Percentiles rank a stretch among this genome's conserved stretches.
These are phyloP conservation scores for Hymenoscyphus scutula DNA, from an alignment of 2,329 filamentous ascomycete species.

Conservation along the genomic window DNA sequence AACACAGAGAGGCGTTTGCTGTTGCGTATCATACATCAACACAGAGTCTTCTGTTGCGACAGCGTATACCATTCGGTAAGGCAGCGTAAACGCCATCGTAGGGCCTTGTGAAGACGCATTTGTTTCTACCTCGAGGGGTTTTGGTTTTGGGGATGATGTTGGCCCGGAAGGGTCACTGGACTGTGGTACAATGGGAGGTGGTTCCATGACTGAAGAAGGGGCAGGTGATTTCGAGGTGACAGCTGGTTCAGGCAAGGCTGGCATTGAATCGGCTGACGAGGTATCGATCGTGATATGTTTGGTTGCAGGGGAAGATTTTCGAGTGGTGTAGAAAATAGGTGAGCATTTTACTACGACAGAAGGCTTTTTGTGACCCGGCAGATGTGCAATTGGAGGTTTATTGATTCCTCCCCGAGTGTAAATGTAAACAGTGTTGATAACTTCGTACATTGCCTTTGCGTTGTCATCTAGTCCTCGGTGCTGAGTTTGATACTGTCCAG, in stretches of 20 bases:
- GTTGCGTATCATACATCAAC: constrained; percentile 93
- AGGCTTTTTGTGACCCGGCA: constrained; percentile 96
- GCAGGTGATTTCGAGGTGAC: constrained; percentile 52
- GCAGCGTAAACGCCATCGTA: constrained; percentile 74
- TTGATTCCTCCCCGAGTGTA: constrained; percentile 96
- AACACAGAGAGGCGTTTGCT: constrained; percentile 87
- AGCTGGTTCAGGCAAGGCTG: constrained; percentile 78
- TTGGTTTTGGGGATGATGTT: constrained; percentile 47
- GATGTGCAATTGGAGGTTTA: constrained; percentile 89
- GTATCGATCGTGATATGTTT: constrained; percentile 95
- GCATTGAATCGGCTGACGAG: constrained; percentile 79
- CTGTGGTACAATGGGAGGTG: constrained; percentile 60
- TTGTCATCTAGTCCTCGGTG: constrained; percentile 61
- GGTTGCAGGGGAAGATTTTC: constrained; percentile 65
- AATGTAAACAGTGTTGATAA: constrained; percentile 97
- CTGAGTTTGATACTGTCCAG: constrained; percentile 88
- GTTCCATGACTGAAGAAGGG: constrained; percentile 69
- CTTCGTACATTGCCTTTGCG: constrained; percentile 74
- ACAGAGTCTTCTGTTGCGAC: constrained; percentile 97
- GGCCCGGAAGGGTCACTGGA: constrained; percentile 51
- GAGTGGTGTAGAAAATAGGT: constrained; percentile 79
- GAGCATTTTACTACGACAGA: constrained; percentile 95
- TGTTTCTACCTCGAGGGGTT: constrained; percentile 43
- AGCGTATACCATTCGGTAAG: constrained; percentile 93
- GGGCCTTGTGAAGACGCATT: constrained; percentile 54